Evolutionary conservation across 2,329 filamentous ascomycete genomes (phyloP).

Genomic region (Microcera coccophila): DNA sequence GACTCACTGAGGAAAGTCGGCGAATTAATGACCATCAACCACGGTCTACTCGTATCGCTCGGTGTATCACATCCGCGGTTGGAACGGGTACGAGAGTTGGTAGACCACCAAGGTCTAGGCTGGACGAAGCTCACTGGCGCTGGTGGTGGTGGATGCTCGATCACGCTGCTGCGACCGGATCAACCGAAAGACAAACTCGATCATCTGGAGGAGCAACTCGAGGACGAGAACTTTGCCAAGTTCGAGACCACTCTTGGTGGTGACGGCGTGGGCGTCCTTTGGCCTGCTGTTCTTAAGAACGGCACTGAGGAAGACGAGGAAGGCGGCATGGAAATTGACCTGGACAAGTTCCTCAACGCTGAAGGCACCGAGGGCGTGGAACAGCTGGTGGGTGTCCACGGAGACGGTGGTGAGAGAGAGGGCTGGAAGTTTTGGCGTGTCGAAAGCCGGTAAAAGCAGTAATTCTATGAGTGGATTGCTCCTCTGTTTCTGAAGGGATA

Average conservation of each 20-base stretch:
- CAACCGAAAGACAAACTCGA: constrained; percentile 53
- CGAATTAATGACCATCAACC: constrained; percentile 88
- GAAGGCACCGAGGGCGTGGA: constrained; percentile 84
- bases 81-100: constrained; percentile 84
- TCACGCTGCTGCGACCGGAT: constrained; percentile 76
- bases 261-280: constrained; percentile 89
- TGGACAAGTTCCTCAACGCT: constrained; percentile 77
- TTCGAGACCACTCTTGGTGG: constrained; percentile 90
- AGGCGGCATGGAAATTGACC: constrained; percentile 87
- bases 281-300: constrained; percentile 86
- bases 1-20: constrained; percentile 70
- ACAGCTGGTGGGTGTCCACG: constrained; percentile 74
- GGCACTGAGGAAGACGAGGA: constrained; percentile 72
- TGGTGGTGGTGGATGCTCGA: constrained; percentile 92
- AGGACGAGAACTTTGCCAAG: constrained; percentile 70
- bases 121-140: constrained; percentile 98
- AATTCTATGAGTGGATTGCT: too few relatives aligned
- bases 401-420: constrained; percentile 63
- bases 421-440: constrained; percentile 86
- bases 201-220: constrained; percentile 61
- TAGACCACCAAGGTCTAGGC: constrained; percentile 83
- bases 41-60: constrained; percentile 83
- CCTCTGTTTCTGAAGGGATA: not conserved
- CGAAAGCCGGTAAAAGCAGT: constrained; percentile 38
- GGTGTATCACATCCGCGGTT: constrained; percentile 93